Conservation (phyloP, 2,329 filamentous ascomycete species). For the Fusarium penzigii region DNA sequence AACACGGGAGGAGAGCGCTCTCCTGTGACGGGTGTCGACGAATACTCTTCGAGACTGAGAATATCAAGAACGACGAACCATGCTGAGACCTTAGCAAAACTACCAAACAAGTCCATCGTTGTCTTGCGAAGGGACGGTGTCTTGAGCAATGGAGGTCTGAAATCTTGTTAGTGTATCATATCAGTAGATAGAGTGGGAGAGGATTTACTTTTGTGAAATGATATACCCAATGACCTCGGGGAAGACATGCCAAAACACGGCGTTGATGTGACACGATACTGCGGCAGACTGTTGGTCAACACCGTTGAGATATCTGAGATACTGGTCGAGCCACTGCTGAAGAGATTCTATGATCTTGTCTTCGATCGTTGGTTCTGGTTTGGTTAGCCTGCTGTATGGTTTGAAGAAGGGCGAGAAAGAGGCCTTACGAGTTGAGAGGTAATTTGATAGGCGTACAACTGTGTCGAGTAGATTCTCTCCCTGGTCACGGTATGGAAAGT, state of each 20-base stretch:
- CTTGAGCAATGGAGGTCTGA: constrained; percentile 29
- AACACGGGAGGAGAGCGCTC: constrained; percentile 25
- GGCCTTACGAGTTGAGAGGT: constrained; percentile 35
- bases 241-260: constrained; percentile 53
- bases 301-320: constrained; percentile 42
- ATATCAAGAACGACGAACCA: constrained; percentile 54
- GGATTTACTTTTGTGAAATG: constrained; percentile 42
- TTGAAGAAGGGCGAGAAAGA: background rate
- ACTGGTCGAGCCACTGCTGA: constrained; percentile 52
- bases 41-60: constrained; percentile 19
- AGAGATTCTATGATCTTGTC: constrained; percentile 47
- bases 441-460: constrained; percentile 39
- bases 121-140: constrained; percentile 32
- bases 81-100: constrained; percentile 52
- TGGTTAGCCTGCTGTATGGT: constrained; percentile 24
- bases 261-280: constrained; percentile 47
- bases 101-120: constrained; percentile 37
- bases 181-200: background rate
- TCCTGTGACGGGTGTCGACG: constrained; percentile 5
- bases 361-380: constrained; percentile 43
- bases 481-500: constrained; percentile 48
- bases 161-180: constrained; percentile 4
- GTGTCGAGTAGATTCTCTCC: constrained; percentile 34
- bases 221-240: constrained; percentile 48
- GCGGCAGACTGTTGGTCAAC: constrained; percentile 38